These are phyloP conservation scores for Quillaja saponaria DNA, from an alignment of 306 rosid genomes.

Conservation along the genomic window DNA sequence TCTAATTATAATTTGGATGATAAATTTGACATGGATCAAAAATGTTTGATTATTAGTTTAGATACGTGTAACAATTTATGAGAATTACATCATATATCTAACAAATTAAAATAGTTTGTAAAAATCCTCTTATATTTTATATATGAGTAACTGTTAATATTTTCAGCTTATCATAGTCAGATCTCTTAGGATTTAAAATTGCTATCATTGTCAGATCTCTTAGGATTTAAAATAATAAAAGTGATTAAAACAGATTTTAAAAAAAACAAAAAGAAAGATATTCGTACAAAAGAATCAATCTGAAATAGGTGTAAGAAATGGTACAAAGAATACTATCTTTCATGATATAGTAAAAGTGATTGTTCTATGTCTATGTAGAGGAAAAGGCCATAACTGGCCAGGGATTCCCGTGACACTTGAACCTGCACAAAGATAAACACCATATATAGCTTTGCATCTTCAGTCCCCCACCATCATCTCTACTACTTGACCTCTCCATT, in stretches of 20 bases:
- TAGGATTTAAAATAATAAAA: neutral
- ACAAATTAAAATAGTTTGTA: too few relatives aligned
- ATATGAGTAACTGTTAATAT: too few relatives aligned
- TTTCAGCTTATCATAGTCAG: neutral
- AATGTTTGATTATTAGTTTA: too few relatives aligned
- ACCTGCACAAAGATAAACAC: constrained; percentile 40
- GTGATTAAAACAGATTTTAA: neutral
- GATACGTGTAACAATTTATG: too few relatives aligned
- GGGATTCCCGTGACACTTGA: constrained; percentile 78
- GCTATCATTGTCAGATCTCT: neutral
- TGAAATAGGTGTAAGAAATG: constrained; percentile 23
- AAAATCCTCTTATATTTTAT: too few relatives aligned
- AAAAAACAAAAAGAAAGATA: constrained; percentile 10
- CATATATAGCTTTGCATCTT: constrained; percentile 35
- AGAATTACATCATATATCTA: too few relatives aligned
- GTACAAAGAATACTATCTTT: constrained; percentile 37
- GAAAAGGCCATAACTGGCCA: constrained; percentile 42
- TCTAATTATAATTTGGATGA: too few relatives aligned
- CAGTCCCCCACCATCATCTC: constrained; percentile 12
- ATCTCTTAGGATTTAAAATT: too few relatives aligned
- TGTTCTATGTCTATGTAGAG: constrained; percentile 27
- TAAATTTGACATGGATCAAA: too few relatives aligned
- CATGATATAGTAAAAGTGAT: constrained; percentile 34
- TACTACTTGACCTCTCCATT: neutral
- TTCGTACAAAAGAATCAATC: constrained; percentile 46